These are phyloP conservation scores for Aspergillus kassunensis DNA, from an alignment of 495 filamentous ascomycete genomes.

Conservation along the genomic window DNA sequence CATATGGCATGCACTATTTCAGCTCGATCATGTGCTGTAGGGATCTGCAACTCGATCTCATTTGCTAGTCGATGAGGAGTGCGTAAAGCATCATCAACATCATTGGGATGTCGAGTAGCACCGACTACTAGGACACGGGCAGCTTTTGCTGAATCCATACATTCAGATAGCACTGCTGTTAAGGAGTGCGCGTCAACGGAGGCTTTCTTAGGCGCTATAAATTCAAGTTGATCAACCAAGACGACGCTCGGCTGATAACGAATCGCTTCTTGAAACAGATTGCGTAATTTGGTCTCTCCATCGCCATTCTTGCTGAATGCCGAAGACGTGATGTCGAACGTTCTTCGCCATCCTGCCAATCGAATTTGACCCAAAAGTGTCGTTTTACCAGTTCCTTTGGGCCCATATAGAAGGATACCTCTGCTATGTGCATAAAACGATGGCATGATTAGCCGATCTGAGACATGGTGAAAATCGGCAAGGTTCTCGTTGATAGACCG, in stretches of 20 bases:
- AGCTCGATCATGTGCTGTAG: constrained; percentile 63
- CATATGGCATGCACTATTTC: constrained; percentile 63
- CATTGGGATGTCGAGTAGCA: constrained; percentile 65
- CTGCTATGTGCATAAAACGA: constrained; percentile 40
- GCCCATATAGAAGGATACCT: constrained; percentile 73
- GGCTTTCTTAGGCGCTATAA: constrained; percentile 60
- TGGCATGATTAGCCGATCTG: constrained; percentile 36
- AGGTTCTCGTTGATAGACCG: constrained; percentile 64
- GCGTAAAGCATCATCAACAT: constrained; percentile 71
- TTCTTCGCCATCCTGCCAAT: constrained; percentile 62
- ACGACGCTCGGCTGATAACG: constrained; percentile 74
- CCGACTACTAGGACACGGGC: constrained; percentile 64
- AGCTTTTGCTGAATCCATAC: constrained; percentile 40
- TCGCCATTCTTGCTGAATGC: constrained; percentile 44
- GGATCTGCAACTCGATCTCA: constrained; percentile 78
- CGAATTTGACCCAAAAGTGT: constrained; percentile 64
- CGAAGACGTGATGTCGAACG: constrained; percentile 56
- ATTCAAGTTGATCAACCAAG: constrained; percentile 77
- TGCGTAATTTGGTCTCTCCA: constrained; percentile 54
- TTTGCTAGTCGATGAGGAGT: constrained; percentile 60
- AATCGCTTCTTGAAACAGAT: constrained; percentile 67
- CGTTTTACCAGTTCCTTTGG: constrained; percentile 79
- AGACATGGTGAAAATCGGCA: constrained; percentile 47
- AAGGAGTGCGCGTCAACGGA: constrained; percentile 36
- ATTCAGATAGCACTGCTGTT: constrained; percentile 37